Evolutionary conservation across 2,329 filamentous ascomycete genomes (phyloP), one percentile per base, ranked within the genome.

Genomic region (Alternaria arborescens): DNA sequence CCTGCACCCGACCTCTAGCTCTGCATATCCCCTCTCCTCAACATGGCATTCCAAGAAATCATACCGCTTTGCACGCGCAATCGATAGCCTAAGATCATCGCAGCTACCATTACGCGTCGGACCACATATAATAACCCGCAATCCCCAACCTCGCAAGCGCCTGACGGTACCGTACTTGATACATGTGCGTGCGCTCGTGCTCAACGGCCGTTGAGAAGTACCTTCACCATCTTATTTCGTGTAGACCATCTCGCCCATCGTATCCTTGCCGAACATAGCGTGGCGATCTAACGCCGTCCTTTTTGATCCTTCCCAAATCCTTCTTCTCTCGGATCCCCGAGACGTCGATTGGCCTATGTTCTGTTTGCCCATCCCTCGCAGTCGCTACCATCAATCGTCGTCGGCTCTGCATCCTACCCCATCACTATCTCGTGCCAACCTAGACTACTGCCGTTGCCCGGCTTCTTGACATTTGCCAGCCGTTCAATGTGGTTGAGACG

Each of bases 121-220:
- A 73, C 72, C 69, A 72, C 71, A 73, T 70, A 73, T 62, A 67
- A 72, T 70, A 53, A 47, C 52, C 20, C 50, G 32, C 36, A 18
- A 12, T 24, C 28, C 53, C 47, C 47, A 22, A 52, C 46, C 53
- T 36, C 22, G 10, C 53, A 50, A 34, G 38, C 57, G 44, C 43
- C 58, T 38, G 30, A 18, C 7, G 22, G n/a, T 44, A 55, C 43
- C 43, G 38, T 22, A 24, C 32, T 55, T 38, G 32, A 16, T 26
- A 36, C 46, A 38, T n/a, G 46, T 34, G 26, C 46, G 8, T 50
- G 46, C 32, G 32, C 46, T 43, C 51, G 51, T 43, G 38, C 51
- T 43, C 38, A 38, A n/a, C 46, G 36, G 32, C 55, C 51, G 52
- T 56, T 52, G 58, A 56, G 40, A 16, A 36, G 11, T 36, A 50